phyloP scores from a whole-genome alignment of 2,329 filamentous ascomycete species.

The Bipolaris cookei region DNA sequence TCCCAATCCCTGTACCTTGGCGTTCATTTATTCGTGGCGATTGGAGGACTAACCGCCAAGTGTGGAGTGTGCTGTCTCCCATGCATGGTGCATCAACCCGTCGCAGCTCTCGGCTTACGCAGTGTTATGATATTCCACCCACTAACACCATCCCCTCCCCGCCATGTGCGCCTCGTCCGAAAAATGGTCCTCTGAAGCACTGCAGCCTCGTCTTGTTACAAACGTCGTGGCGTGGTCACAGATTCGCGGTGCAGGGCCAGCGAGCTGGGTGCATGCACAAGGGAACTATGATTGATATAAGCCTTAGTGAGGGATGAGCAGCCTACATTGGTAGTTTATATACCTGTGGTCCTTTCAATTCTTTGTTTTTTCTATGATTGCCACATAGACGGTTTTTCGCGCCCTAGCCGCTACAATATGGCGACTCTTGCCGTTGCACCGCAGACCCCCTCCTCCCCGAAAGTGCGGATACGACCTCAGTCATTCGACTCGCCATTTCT shows the following conservation, averaged over 20 bases:
- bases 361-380: background rate
- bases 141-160: slow-evolving; percentile 27
- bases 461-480: slow-evolving; percentile 45
- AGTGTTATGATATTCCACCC: slow-evolving; percentile 19
- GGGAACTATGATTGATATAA: slow-evolving; percentile 27
- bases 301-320: slow-evolving; percentile 15
- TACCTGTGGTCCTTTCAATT: background rate
- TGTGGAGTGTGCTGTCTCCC: slow-evolving; percentile 42
- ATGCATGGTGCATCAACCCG: slow-evolving; percentile 25
- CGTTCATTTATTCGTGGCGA: slow-evolving; percentile 14
- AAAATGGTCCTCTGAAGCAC: slow-evolving; percentile 22
- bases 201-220: slow-evolving; percentile 17
- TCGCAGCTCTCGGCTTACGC: slow-evolving; percentile 24
- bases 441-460: slow-evolving; percentile 45
- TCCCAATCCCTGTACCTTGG: background rate
- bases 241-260: slow-evolving; percentile 35
- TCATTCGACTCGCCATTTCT: slow-evolving; percentile 46
- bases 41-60: slow-evolving; percentile 26
- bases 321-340: background rate
- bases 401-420: slow-evolving; percentile 22
- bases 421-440: slow-evolving; percentile 32
- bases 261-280: slow-evolving; percentile 29
- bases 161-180: slow-evolving; percentile 23
- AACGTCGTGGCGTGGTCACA: slow-evolving; percentile 35
- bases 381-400: background rate